Evolutionary conservation across 2,329 filamentous ascomycete species (phyloP).

Genomic region (Cylindrodendrum hubeiense): DNA sequence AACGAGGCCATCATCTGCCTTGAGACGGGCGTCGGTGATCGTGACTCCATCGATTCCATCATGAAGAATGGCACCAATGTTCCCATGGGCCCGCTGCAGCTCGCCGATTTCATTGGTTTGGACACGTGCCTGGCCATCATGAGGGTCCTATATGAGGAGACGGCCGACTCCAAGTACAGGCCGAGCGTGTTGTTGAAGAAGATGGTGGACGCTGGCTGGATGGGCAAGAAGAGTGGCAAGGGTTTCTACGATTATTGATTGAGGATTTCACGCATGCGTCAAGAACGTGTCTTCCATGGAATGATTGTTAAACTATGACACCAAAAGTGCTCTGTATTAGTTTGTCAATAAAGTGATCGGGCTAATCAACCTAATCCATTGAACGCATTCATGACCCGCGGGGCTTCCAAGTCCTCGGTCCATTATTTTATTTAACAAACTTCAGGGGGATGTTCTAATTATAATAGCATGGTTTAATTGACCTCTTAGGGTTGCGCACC

Average conservation of each 20-base stretch:
- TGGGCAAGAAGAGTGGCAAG: constrained; percentile 97
- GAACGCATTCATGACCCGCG: no score
- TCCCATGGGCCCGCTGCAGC: constrained; percentile 93
- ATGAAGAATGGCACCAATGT: constrained; percentile 99
- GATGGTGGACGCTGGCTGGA: constrained; percentile 98
- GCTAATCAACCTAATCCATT: neutral
- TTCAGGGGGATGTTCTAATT: no score
- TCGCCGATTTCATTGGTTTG: constrained; percentile 97
- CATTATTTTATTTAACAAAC: no score
- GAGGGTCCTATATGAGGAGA: constrained; percentile 92
- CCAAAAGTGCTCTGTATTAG: neutral
- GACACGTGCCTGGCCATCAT: constrained; percentile 98
- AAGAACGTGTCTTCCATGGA: neutral
- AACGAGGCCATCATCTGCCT: constrained; percentile 98
- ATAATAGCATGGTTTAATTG: no score
- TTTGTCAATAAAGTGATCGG: neutral
- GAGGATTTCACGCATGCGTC: neutral
- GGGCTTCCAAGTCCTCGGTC: neutral
- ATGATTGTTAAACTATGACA: neutral
- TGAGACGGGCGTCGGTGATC: constrained; percentile 89
- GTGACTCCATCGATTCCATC: constrained; percentile 94
- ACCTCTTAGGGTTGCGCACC: no score
- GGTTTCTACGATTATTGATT: constrained; percentile 90
- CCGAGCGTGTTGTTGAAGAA: constrained; percentile 88
- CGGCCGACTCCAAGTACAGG: constrained; percentile 95